These are phyloP conservation scores for Tremella yokohamensis DNA, from an alignment of 768 basidiomycete species.

Conservation along the genomic window DNA sequence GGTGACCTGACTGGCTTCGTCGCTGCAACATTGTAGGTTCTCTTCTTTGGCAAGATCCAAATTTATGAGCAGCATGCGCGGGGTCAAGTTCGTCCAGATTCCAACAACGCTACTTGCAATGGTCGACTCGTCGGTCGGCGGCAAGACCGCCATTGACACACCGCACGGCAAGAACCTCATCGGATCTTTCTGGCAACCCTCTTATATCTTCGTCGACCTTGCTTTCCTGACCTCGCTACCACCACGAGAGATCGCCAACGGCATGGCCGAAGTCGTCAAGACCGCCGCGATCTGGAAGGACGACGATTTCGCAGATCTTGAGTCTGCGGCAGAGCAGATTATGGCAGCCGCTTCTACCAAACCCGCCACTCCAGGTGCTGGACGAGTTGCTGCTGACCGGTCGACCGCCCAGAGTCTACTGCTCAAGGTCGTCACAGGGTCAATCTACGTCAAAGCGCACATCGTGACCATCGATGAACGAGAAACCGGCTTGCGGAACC, in stretches of 20 bases:
- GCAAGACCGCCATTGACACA: slow-evolving; percentile 99
- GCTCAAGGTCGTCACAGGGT: slow-evolving; percentile 84
- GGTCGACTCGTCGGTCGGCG: slow-evolving; percentile 97
- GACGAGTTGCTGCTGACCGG: slow-evolving; percentile 57
- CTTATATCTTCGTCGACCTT: slow-evolving; percentile 94
- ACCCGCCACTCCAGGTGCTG: slow-evolving; percentile 57
- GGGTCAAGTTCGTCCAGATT: slow-evolving; percentile 89
- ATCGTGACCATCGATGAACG: slow-evolving; percentile 96
- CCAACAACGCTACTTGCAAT: slow-evolving; percentile 95
- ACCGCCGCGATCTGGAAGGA: slow-evolving; percentile 99
- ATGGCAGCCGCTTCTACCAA: slow-evolving; percentile 74
- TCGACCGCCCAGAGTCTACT: slow-evolving; percentile 70
- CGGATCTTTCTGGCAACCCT: slow-evolving; percentile 97
- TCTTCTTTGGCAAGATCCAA: not conserved
- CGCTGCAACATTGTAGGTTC: slow-evolving; percentile 86
- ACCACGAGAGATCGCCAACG: slow-evolving; percentile 89
- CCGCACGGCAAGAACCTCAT: slow-evolving; percentile 98
- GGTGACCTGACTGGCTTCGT: slow-evolving; percentile 96
- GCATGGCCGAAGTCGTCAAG: slow-evolving; percentile 99
- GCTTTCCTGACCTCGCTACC: slow-evolving; percentile 93
- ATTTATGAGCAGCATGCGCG: slow-evolving; percentile 73
- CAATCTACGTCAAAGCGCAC: slow-evolving; percentile 91
- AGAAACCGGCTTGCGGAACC: slow-evolving; percentile 92
- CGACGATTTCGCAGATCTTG: slow-evolving; percentile 78
- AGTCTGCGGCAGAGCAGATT: slow-evolving; percentile 78